phyloP scores from a whole-genome alignment of 768 basidiomycete genomes.

The Melanogaster broomeanus region DNA sequence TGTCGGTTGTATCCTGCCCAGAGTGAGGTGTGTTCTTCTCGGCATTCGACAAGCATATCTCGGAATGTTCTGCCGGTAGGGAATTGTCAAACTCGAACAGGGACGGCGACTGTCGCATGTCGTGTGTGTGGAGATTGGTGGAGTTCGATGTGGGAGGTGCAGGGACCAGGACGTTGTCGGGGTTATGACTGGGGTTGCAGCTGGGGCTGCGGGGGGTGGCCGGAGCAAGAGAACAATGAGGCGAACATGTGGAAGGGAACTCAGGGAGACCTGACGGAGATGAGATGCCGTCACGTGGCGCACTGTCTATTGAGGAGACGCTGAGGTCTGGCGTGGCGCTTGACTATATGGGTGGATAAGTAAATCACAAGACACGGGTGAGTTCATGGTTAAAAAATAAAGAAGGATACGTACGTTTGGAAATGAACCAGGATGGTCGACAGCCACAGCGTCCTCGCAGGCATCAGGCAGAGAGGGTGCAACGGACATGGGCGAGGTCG shows the following conservation, averaged over 20 bases:
- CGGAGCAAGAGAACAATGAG: background rate
- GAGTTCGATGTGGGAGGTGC: background rate
- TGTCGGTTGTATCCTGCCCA: conserved; percentile 1
- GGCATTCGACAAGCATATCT: conserved; percentile 21
- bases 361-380: background rate
- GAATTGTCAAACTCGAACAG: conserved; percentile 25
- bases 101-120: conserved; percentile 19
- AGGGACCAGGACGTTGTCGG: background rate
- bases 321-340: conserved; percentile 14
- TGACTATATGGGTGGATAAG: conserved; percentile 10
- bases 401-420: conserved; percentile 37
- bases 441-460: conserved; percentile 5
- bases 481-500: conserved; percentile 42
- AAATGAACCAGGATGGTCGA: conserved; percentile 2
- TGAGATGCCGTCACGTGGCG: conserved; percentile 9
- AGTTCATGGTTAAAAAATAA: conserved; percentile 14
- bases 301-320: conserved; percentile 6
- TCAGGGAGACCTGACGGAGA: background rate
- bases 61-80: conserved; percentile 18
- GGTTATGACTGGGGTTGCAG: background rate
- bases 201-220: background rate
- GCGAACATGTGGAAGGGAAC: background rate
- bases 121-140: conserved; percentile 1
- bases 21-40: conserved; percentile 20
- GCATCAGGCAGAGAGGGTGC: conserved; percentile 36